A percentile compares a stretch with the other conserved stretches of the same genome.
Conservation (phyloP, 129 eudicot species). For the Helichrysum umbraculigerum region DNA sequence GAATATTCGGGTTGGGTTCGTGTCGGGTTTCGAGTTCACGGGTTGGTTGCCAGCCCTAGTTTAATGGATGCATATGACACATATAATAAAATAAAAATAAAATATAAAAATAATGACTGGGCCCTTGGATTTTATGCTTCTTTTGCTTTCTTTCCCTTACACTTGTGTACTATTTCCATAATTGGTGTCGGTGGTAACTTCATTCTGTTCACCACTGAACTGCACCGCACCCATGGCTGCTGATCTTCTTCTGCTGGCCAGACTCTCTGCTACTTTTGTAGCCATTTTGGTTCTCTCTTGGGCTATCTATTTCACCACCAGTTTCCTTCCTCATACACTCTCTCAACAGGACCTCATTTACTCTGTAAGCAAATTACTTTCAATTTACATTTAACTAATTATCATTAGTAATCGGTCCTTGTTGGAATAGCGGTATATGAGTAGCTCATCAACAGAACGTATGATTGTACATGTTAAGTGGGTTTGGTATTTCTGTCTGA, state of each 20-base stretch:
- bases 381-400: too few relatives aligned
- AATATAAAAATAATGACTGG: not conserved
- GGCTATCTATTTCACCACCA: constrained; percentile 73
- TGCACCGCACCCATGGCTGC: constrained; percentile 7
- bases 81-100: not conserved
- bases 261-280: constrained; percentile 59
- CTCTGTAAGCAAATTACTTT: constrained; percentile 39
- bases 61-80: not conserved
- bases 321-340: constrained; percentile 58
- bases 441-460: too few relatives aligned
- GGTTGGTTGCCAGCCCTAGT: too few relatives aligned
- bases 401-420: too few relatives aligned
- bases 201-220: not conserved
- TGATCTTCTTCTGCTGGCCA: constrained; percentile 47
- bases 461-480: too few relatives aligned
- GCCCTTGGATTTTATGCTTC: constrained; percentile 9
- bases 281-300: constrained; percentile 68
- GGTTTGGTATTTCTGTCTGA: not conserved
- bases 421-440: too few relatives aligned
- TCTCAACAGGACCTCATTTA: constrained; percentile 61
- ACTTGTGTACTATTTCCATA: not conserved
- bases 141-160: not conserved
- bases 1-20: too few relatives aligned
- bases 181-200: constrained; percentile 27
- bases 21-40: too few relatives aligned